These are phyloP conservation scores for Naegleria lovaniensis DNA, from an alignment of 208 protist species.

Conservation along the genomic window DNA sequence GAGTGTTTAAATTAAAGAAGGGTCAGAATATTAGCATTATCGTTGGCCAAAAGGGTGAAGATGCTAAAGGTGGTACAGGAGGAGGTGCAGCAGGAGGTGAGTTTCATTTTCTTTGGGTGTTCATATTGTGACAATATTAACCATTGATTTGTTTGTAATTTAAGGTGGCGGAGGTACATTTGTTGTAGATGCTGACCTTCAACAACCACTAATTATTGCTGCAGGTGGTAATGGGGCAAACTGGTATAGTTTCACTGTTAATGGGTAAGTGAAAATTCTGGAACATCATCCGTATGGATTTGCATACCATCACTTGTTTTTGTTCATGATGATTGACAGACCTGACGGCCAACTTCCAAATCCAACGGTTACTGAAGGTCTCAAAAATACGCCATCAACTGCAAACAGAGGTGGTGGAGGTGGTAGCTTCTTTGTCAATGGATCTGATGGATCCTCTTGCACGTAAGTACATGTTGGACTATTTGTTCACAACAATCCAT, in stretches of 20 bases:
- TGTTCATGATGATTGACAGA: no score
- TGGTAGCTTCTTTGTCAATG: background rate
- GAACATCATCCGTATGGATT: no score
- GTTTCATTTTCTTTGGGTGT: no score
- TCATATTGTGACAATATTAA: background rate
- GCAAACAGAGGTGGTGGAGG: background rate
- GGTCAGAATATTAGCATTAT: background rate
- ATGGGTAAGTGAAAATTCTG: background rate
- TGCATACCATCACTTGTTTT: no score
- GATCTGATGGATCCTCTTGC: background rate
- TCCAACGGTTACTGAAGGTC: background rate
- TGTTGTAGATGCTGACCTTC: background rate
- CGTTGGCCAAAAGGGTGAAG: background rate
- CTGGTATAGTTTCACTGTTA: background rate
- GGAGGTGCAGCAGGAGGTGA: background rate
- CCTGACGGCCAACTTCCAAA: background rate
- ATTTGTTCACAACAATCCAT: no score
- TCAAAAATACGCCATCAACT: background rate
- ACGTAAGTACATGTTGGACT: background rate
- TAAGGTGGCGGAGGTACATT: background rate
- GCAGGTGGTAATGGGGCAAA: background rate
- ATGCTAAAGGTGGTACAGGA: background rate
- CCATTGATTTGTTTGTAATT: background rate
- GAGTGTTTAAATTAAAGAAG: background rate
- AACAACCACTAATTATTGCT: background rate